A percentile compares a stretch with the other conserved stretches of the same genome.
phyloP scores from a whole-genome alignment of 2,329 filamentous ascomycete genomes.

The Arthrobotrys entomopaga region DNA sequence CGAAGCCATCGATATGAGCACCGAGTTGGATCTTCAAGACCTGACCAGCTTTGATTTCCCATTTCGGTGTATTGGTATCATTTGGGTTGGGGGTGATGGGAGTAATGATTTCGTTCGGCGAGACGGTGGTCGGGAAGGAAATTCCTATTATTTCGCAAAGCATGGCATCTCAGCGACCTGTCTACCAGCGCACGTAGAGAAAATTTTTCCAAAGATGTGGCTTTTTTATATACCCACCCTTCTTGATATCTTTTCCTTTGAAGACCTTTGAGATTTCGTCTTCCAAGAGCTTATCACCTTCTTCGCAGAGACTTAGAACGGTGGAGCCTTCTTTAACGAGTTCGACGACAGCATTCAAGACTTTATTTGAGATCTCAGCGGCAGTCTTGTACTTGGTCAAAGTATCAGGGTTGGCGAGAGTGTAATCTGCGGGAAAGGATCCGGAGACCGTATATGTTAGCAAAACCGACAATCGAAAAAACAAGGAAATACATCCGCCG shows the following conservation, averaged over 20 bases:
- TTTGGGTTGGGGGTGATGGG: conserved; percentile 93
- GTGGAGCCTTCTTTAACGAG: conserved; percentile 68
- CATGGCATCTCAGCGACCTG: not conserved
- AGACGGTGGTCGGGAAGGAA: conserved; percentile 93
- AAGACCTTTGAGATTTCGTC: conserved; percentile 96
- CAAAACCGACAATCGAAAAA: conserved; percentile 7
- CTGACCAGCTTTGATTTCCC: conserved; percentile 83
- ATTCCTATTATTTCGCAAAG: conserved; percentile 70
- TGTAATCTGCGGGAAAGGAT: conserved; percentile 74
- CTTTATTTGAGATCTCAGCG: conserved; percentile 93
- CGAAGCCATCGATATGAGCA: conserved; percentile 97
- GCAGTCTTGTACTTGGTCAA: conserved; percentile 99
- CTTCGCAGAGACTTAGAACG: conserved; percentile 92
- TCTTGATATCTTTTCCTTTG: conserved; percentile 95
- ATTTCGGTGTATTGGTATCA: conserved; percentile 83
- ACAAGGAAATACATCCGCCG: not conserved
- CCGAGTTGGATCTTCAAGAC: conserved; percentile 97
- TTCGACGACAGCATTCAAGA: conserved; percentile 85
- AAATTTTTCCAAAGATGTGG: no score
- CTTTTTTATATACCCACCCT: conserved; percentile 71
- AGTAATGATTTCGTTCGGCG: conserved; percentile 91
- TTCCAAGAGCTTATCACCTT: conserved; percentile 92
- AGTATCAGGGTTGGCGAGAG: conserved; percentile 89
- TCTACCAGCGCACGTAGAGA: no score
- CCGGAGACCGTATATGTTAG: conserved; percentile 19